These are phyloP conservation scores for Saturnispora ahearnii DNA, from an alignment of 805 yeast species.

Conservation along the genomic window DNA sequence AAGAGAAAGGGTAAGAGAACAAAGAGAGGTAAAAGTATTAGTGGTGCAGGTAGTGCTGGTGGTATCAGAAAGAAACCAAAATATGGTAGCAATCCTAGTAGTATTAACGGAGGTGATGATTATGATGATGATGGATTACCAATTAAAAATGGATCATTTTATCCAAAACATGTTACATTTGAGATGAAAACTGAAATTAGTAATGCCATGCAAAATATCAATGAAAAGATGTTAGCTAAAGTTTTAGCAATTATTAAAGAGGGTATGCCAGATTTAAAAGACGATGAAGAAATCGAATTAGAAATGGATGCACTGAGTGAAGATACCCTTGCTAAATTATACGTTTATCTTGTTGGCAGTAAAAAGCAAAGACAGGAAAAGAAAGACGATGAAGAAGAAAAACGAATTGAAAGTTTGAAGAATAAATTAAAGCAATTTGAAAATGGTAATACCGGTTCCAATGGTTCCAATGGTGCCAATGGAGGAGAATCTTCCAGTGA, in stretches of 20 bases:
- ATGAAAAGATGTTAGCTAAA: slow-evolving; percentile 74
- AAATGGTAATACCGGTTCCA: slow-evolving; percentile 29
- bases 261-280: slow-evolving; percentile 54
- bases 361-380: slow-evolving; percentile 25
- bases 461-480: slow-evolving; percentile 15
- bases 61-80: slow-evolving; percentile 28
- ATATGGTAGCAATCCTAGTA: slow-evolving; percentile 34
- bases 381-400: slow-evolving; percentile 53
- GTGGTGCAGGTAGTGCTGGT: slow-evolving; percentile 5
- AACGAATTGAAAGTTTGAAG: slow-evolving; percentile 64
- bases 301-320: slow-evolving; percentile 92
- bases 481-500: slow-evolving; percentile 62
- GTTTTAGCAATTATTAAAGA: slow-evolving; percentile 81
- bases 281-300: slow-evolving; percentile 90
- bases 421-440: slow-evolving; percentile 70
- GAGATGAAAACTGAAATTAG: slow-evolving; percentile 94
- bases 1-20: slow-evolving; percentile 28
- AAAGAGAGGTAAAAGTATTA: slow-evolving; percentile 12
- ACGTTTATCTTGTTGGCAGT: slow-evolving; percentile 63
- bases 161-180: slow-evolving; percentile 55
- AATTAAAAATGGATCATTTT: slow-evolving; percentile 16
- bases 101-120: slow-evolving; percentile 23
- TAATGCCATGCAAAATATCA: slow-evolving; percentile 66
- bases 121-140: slow-evolving; percentile 27
- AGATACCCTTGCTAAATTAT: slow-evolving; percentile 69